Evolutionary conservation across 164 flowering plant species (phyloP), one percentile per base, ranked within the genome.

Genomic region (Vitis amurensis): DNA sequence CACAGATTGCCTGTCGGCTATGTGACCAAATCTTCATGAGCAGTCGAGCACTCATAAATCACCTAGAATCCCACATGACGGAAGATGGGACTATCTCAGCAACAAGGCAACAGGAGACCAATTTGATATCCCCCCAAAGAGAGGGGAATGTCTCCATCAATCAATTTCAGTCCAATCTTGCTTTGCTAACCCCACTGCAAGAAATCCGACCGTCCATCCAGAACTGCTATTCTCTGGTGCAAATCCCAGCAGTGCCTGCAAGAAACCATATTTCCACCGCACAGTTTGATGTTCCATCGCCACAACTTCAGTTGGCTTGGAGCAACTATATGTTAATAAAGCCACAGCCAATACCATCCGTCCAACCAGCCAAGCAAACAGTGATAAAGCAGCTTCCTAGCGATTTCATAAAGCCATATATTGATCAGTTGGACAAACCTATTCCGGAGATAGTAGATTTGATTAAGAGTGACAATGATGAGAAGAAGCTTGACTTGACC

Each of bases 1-100:
- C 62, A 50, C 61, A 60, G 47, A 53, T 74, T 19, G 73, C 73
- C 1, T 74, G 73, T 49, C 50, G 77, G 10, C 30, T 74, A 16
- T 74, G 77, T 30, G 55, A 69, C 30, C 68, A 64, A n/a, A 72
- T 69, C 11, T 69, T 64, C 11, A 8, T 19, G 48, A 49, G 55
- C 64, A 58, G 29, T 2, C 77, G 51, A 13, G 49, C 69, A 14
- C 66, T 74, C 29, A 59, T 74, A 19, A 11, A 23, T 59, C 77
- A 74, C 49, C 44, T 69, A 1, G 69, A 63, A 47, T 29, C 69
- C 47, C 77, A 74, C 47, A 66, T 59, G 15, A 15, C 9, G 1
- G 56, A 64, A 48, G 68, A 57, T 13, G 68, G 47, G 9, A 47
- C 14, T 48, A 16, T 5, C 53, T 15, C 15, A 23, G 27, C 27